A percentile compares a stretch with the other conserved stretches of the same genome.
These are phyloP conservation scores for Rhodotorula glutinis DNA, from an alignment of 1,284 basidiomycete species.

Conservation along the genomic window DNA sequence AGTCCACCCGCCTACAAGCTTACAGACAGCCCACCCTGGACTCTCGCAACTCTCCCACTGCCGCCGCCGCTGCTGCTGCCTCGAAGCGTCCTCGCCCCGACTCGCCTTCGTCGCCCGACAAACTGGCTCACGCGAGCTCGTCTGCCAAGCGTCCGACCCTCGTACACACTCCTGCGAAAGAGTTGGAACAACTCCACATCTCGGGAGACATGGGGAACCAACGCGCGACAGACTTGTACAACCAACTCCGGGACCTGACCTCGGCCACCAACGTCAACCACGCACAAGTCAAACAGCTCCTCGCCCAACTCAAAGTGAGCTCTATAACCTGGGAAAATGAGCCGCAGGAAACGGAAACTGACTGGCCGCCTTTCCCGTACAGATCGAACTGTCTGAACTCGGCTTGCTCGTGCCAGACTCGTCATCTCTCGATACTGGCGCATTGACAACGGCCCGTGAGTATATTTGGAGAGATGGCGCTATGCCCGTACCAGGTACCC, in stretches of 20 bases:
- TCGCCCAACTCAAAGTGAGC: conserved; percentile 70
- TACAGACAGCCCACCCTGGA: not conserved
- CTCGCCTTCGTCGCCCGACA: conserved; percentile 20
- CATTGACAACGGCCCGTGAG: conserved; percentile 22
- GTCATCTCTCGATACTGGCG: conserved; percentile 4
- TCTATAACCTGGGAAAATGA: not conserved
- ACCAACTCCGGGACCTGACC: conserved; percentile 35
- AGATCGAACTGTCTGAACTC: conserved; percentile 74
- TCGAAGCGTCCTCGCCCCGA: conserved; percentile 30
- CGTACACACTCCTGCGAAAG: conserved; percentile 14
- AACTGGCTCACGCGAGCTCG: not conserved
- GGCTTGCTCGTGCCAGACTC: conserved; percentile 66
- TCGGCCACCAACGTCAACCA: conserved; percentile 34
- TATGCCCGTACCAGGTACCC: too few relatives aligned
- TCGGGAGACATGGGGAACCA: conserved; percentile 32
- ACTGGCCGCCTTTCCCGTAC: too few relatives aligned
- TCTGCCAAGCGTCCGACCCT: conserved; percentile 5
- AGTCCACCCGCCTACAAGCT: not conserved
- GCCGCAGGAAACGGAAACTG: too few relatives aligned
- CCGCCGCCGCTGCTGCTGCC: not conserved
- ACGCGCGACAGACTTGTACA: conserved; percentile 57
- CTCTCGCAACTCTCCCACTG: not conserved
- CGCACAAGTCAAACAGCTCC: conserved; percentile 53
- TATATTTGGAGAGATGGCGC: not conserved
- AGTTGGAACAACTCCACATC: conserved; percentile 26